phyloP scores from a whole-genome alignment of 2,329 filamentous ascomycete species.

The Cladosporium sp. region DNA sequence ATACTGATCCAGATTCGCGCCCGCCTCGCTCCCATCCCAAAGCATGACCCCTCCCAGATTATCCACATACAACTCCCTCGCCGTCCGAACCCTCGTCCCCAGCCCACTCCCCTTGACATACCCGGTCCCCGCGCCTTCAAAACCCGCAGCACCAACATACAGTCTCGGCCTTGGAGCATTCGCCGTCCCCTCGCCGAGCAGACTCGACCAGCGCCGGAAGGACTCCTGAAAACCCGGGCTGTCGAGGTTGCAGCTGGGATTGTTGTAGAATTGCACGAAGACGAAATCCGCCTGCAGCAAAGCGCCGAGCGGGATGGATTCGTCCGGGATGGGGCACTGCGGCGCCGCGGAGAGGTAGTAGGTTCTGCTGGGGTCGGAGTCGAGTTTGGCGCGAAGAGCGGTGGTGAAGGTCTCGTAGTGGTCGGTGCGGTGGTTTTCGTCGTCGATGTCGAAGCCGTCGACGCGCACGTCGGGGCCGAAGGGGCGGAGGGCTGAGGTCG shows the following conservation, averaged over 20 bases:
- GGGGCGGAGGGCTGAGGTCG: conserved; percentile 34
- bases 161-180: conserved; percentile 22
- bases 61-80: conserved; percentile 18
- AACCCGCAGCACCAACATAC: conserved; percentile 30
- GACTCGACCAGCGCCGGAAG: conserved; percentile 29
- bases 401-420: conserved; percentile 30
- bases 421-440: conserved; percentile 34
- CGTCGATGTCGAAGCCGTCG: conserved; percentile 53
- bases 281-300: conserved; percentile 40
- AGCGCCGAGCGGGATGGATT: conserved; percentile 22
- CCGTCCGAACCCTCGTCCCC: conserved; percentile 18
- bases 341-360: conserved; percentile 50
- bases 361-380: conserved; percentile 27
- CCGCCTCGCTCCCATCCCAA: conserved; percentile 32
- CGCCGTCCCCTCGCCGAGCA: conserved; percentile 15
- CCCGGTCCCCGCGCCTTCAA: conserved; percentile 24
- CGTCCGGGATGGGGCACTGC: conserved; percentile 44
- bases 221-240: conserved; percentile 25
- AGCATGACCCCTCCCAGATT: conserved; percentile 38
- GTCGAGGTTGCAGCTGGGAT: conserved; percentile 40
- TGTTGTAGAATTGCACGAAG: conserved; percentile 45
- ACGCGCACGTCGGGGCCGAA: conserved; percentile 44
- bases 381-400: conserved; percentile 31
- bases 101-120: conserved; percentile 30
- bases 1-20: conserved; percentile 24